phyloP scores from a whole-genome alignment of 208 protist species.

The Porcisia hertigi region DNA sequence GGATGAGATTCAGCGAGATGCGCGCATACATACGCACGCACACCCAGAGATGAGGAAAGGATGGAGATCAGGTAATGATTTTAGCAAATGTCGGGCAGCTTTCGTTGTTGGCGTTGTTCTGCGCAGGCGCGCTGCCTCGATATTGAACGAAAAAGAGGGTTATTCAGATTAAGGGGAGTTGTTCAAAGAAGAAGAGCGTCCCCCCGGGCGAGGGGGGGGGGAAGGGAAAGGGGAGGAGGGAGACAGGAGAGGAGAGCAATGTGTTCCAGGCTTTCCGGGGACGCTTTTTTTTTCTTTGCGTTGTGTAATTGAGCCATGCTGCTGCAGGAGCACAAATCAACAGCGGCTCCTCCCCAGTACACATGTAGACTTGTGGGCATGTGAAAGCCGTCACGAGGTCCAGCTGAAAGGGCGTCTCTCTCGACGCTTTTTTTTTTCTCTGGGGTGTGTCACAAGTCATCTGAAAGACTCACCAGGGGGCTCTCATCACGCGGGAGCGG shows the following conservation, averaged over 20 bases:
- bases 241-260: background rate
- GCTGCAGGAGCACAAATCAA: background rate
- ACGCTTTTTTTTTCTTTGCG: background rate
- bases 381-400: background rate
- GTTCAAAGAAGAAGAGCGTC: too few relatives aligned
- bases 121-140: background rate
- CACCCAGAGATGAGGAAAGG: background rate
- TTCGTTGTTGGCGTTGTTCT: background rate
- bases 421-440: background rate
- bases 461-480: background rate
- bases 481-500: background rate
- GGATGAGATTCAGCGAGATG: background rate
- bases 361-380: background rate
- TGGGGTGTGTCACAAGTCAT: background rate
- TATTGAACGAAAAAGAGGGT: background rate
- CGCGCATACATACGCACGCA: background rate
- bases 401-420: background rate
- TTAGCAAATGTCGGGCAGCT: background rate
- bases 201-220: too few relatives aligned
- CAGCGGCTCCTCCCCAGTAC: too few relatives aligned
- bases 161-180: too few relatives aligned
- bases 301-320: background rate
- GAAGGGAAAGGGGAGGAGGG: background rate
- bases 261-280: background rate
- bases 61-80: background rate